A percentile compares a stretch with the other conserved stretches of the same genome.
Evolutionary conservation across 2,329 filamentous ascomycete genomes (phyloP).

Genomic region (Bipolaris gigantea): DNA sequence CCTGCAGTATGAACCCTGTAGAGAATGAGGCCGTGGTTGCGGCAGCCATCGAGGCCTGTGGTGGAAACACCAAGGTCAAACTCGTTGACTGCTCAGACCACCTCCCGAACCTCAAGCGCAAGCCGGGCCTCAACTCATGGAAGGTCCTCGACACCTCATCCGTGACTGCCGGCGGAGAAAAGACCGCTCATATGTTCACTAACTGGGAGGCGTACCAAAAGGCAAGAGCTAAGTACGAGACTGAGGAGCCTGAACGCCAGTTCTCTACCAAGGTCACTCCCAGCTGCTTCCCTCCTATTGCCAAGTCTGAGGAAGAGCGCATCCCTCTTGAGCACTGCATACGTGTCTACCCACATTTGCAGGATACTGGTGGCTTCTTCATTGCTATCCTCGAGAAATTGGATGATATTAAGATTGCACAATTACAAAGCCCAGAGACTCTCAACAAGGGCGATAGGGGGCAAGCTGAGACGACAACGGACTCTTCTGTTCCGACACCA

Average conservation of each 20-base stretch:
- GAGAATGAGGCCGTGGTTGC: slow-evolving; percentile 94
- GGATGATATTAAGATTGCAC: slow-evolving; percentile 58
- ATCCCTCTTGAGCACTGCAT: slow-evolving; percentile 88
- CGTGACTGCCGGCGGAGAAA: slow-evolving; percentile 57
- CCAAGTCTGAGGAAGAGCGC: slow-evolving; percentile 56
- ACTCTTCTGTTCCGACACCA: slow-evolving; percentile 25
- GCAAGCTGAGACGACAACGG: slow-evolving; percentile 23
- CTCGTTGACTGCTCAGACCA: slow-evolving; percentile 81
- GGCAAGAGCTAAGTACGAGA: slow-evolving; percentile 62
- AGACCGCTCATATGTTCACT: slow-evolving; percentile 74
- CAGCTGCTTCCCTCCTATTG: slow-evolving; percentile 78
- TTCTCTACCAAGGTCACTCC: slow-evolving; percentile 59
- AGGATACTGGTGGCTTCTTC: slow-evolving; percentile 97
- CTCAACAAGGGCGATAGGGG: slow-evolving; percentile 29
- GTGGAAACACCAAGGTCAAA: slow-evolving; percentile 77
- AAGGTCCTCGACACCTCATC: slow-evolving; percentile 67
- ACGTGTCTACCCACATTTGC: slow-evolving; percentile 90
- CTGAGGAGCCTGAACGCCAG: slow-evolving; percentile 61
- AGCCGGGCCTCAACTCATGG: slow-evolving; percentile 78
- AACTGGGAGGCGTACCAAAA: slow-evolving; percentile 81
- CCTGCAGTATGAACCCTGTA: slow-evolving; percentile 97
- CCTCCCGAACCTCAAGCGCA: slow-evolving; percentile 75
- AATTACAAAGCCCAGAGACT: slow-evolving; percentile 33
- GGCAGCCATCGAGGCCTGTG: slow-evolving; percentile 85
- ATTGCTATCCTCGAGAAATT: slow-evolving; percentile 94